Evolutionary conservation across 306 rosid genomes (phyloP).

Genomic region (Vigna radiata): DNA sequence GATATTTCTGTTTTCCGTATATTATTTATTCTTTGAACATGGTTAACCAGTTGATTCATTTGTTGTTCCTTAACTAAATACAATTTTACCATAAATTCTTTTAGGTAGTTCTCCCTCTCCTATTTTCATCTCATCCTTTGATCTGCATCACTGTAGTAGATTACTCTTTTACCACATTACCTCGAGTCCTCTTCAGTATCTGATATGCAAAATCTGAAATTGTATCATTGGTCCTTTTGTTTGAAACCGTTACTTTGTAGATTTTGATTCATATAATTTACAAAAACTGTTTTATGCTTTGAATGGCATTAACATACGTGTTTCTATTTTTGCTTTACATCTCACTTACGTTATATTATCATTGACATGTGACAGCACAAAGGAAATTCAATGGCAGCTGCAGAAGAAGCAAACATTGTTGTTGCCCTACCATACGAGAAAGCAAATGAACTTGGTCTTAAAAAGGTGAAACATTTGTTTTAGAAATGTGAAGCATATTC

Average conservation of each 20-base stretch:
- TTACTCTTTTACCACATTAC: background rate
- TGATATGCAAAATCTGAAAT: background rate
- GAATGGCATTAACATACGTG: background rate
- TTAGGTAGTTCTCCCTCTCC: background rate
- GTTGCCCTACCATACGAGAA: constrained; percentile 42
- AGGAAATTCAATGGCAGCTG: constrained; percentile 42
- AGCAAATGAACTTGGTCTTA: constrained; percentile 44
- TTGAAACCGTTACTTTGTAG: background rate
- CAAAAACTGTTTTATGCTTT: background rate
- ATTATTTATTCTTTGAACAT: background rate
- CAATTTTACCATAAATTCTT: background rate
- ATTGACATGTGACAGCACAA: constrained; percentile 46
- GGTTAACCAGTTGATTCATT: constrained; percentile 1
- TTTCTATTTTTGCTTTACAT: constrained; percentile 17
- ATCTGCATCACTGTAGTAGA: background rate
- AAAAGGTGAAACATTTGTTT: constrained; percentile 47
- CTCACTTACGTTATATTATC: constrained; percentile 8
- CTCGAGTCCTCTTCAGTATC: background rate
- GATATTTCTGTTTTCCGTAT: constrained; percentile 30
- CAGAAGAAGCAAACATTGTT: constrained; percentile 41
- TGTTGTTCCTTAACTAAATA: background rate
- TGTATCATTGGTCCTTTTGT: constrained; percentile 7
- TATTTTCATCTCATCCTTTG: background rate
- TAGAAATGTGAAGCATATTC: constrained; percentile 32
- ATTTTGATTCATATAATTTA: constrained; percentile 16